Percentiles rank a stretch among this genome's conserved stretches.
Evolutionary conservation across 2,329 filamentous ascomycete genomes (phyloP).

Genomic region (Xylaria hypoxylon): DNA sequence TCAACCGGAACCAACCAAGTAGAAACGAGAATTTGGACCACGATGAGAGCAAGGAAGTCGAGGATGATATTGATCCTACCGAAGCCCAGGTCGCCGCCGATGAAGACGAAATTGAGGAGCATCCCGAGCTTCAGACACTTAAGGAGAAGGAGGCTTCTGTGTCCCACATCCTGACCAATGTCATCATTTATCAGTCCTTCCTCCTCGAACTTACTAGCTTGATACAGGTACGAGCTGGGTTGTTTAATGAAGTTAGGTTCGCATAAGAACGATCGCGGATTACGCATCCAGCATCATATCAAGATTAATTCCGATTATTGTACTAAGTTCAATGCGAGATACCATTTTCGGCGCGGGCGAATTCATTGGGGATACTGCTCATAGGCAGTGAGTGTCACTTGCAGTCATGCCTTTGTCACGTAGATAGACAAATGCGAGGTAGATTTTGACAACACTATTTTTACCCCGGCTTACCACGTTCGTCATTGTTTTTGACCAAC

Average conservation of each 20-base stretch:
- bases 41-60: slow-evolving; percentile 44
- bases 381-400: background rate
- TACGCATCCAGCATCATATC: background rate
- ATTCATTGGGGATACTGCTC: slow-evolving; percentile 3
- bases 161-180: slow-evolving; percentile 83
- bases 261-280: slow-evolving; percentile 47
- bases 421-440: slow-evolving; percentile 21
- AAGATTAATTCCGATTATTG: slow-evolving; percentile 10
- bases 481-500: background rate
- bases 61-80: slow-evolving; percentile 44
- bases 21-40: slow-evolving; percentile 44
- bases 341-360: slow-evolving; percentile 15
- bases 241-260: slow-evolving; percentile 82
- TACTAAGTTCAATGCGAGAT: slow-evolving; percentile 23
- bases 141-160: slow-evolving; percentile 69
- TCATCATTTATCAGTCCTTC: slow-evolving; percentile 83
- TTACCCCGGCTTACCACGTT: no score
- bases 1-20: slow-evolving; percentile 50
- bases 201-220: slow-evolving; percentile 80
- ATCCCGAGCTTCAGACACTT: slow-evolving; percentile 45
- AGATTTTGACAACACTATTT: background rate
- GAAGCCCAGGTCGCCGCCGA: slow-evolving; percentile 46
- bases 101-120: slow-evolving; percentile 45
- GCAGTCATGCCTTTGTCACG: background rate
- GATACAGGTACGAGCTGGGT: slow-evolving; percentile 77